phyloP scores from a whole-genome alignment of 2,329 filamentous ascomycete species.

The Cladophialophora exuberans region DNA sequence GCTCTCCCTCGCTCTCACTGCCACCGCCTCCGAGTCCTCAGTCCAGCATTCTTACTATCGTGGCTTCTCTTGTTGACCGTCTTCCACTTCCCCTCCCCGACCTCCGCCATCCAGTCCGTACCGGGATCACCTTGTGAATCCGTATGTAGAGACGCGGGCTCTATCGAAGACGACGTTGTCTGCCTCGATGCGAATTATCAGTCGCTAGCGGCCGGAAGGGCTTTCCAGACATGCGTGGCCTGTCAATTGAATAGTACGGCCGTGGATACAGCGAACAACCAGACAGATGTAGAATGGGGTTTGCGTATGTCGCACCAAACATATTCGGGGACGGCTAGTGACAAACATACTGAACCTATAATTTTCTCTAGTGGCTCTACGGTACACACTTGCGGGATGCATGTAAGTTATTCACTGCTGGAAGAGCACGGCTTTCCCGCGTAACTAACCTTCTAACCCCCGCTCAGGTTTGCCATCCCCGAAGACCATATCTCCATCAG shows the following conservation, averaged over 20 bases:
- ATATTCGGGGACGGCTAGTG: background rate
- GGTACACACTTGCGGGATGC: slow-evolving; percentile 48
- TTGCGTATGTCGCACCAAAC: slow-evolving; percentile 43
- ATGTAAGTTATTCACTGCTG: too few relatives aligned
- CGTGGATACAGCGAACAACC: slow-evolving; percentile 37
- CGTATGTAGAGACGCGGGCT: slow-evolving; percentile 32
- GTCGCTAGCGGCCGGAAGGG: slow-evolving; percentile 38
- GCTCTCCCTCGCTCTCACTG: slow-evolving; percentile 5
- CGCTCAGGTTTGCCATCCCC: slow-evolving; percentile 48
- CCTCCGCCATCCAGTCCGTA: slow-evolving; percentile 29
- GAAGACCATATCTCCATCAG: slow-evolving; percentile 41
- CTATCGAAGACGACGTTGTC: slow-evolving; percentile 45
- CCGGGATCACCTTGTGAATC: slow-evolving; percentile 31
- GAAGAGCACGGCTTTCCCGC: too few relatives aligned
- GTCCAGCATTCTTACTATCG: slow-evolving; percentile 1
- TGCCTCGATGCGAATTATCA: slow-evolving; percentile 46
- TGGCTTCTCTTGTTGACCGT: slow-evolving; percentile 21
- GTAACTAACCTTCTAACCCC: too few relatives aligned
- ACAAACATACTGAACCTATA: slow-evolving; percentile 21
- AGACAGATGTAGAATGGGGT: slow-evolving; percentile 51
- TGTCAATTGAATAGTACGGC: slow-evolving; percentile 48
- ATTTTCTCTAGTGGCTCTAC: slow-evolving; percentile 46
- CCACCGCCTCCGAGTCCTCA: slow-evolving; percentile 18
- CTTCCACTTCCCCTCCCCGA: slow-evolving; percentile 21
- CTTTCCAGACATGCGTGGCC: slow-evolving; percentile 46